phyloP scores from a whole-genome alignment of 1,139 yeast species.

The Taphrina populina region DNA sequence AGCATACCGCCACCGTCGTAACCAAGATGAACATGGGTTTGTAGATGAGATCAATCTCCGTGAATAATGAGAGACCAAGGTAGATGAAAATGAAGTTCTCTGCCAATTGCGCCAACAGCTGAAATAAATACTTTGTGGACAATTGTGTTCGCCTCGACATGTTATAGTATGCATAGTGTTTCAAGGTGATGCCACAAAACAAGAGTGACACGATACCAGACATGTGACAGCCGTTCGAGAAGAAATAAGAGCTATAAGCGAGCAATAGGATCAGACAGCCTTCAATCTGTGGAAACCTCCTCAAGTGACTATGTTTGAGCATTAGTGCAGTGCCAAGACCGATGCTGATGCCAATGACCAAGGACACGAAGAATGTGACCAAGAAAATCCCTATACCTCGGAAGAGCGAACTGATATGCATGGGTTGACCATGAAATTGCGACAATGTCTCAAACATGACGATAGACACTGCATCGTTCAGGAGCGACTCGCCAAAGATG shows the following conservation, averaged over 20 bases:
- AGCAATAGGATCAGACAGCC: slow-evolving; percentile 85
- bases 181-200: slow-evolving; percentile 93
- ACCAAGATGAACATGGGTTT: slow-evolving; percentile 89
- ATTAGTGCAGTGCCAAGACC: slow-evolving; percentile 88
- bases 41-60: slow-evolving; percentile 92
- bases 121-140: slow-evolving; percentile 92
- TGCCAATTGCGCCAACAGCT: slow-evolving; percentile 85
- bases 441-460: slow-evolving; percentile 99
- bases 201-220: slow-evolving; percentile 93
- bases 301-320: slow-evolving; percentile 84
- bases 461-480: slow-evolving; percentile 96
- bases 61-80: slow-evolving; percentile 86
- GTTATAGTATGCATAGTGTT: slow-evolving; percentile 94
- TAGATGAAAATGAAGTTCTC: slow-evolving; percentile 97
- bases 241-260: slow-evolving; percentile 95
- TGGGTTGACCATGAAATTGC: slow-evolving; percentile 84
- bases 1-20: slow-evolving; percentile 81
- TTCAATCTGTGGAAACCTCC: slow-evolving; percentile 94
- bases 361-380: slow-evolving; percentile 90
- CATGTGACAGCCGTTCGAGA: slow-evolving; percentile 98
- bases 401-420: slow-evolving; percentile 72
- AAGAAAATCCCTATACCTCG: slow-evolving; percentile 92
- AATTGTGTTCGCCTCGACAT: slow-evolving; percentile 97
- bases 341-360: slow-evolving; percentile 81
- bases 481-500: slow-evolving; percentile 90